Conservation (phyloP, 2,329 filamentous ascomycete species). For the Tricladium varicosporioides region DNA sequence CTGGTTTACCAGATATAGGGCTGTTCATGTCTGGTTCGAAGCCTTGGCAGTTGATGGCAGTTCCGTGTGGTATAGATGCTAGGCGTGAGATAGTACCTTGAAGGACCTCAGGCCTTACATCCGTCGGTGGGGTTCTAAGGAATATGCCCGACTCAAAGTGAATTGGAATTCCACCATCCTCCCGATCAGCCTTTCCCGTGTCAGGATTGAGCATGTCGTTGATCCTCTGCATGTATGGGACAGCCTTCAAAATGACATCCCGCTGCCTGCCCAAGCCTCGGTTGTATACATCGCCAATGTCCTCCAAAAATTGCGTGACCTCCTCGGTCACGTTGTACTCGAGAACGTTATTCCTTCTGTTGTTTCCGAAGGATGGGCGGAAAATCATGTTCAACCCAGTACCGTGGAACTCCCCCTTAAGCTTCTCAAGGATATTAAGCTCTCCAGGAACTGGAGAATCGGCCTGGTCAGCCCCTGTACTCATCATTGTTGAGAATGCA, state of each 20-base stretch:
- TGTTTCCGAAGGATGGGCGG: no score
- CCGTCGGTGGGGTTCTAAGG: conserved; percentile 38
- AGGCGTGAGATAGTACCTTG: conserved; percentile 36
- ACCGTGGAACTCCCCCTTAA: no score
- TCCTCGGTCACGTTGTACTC: conserved; percentile 41
- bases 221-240: conserved; percentile 38
- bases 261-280: conserved; percentile 36
- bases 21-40: conserved; percentile 23
- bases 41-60: conserved; percentile 42
- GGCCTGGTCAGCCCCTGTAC: no score
- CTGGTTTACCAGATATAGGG: conserved; percentile 22
- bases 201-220: conserved; percentile 34
- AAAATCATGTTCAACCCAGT: no score
- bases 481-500: no score
- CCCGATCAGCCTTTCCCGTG: conserved; percentile 25
- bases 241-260: conserved; percentile 37
- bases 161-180: conserved; percentile 32
- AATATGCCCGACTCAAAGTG: conserved; percentile 43
- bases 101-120: conserved; percentile 22
- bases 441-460: no score
- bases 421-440: no score
- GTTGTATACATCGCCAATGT: conserved; percentile 39
- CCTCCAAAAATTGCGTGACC: conserved; percentile 32
- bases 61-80: conserved; percentile 44
- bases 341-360: no score